These are phyloP conservation scores for Fusarium tricinctum DNA, from an alignment of 2,329 filamentous ascomycete species.

Conservation along the genomic window DNA sequence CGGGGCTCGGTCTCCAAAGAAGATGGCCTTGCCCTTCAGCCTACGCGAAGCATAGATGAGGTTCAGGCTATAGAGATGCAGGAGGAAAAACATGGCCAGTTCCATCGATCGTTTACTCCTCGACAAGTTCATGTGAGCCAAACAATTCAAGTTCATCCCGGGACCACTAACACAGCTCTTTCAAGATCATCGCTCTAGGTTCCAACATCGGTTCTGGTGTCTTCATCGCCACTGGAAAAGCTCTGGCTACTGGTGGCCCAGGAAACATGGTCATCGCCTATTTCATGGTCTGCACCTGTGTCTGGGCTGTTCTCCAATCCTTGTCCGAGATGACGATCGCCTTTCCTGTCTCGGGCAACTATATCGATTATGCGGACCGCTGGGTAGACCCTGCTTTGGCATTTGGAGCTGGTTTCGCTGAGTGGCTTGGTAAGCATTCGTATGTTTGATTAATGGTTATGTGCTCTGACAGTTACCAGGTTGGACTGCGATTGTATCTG, in stretches of 20 bases:
- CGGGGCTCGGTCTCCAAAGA: conserved; percentile 29
- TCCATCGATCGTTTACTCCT: conserved; percentile 42
- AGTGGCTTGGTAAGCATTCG: conserved; percentile 36
- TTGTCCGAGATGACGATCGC: conserved; percentile 41
- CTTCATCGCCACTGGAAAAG: conserved; percentile 39
- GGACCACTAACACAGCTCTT: not conserved
- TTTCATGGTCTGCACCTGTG: conserved; percentile 36
- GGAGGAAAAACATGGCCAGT: conserved; percentile 32
- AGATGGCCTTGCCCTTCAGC: conserved; percentile 4
- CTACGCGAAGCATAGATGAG: conserved; percentile 22
- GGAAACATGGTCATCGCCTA: conserved; percentile 40
- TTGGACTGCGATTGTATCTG: conserved; percentile 38
- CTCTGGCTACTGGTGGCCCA: conserved; percentile 36
- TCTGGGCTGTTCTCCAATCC: conserved; percentile 38
- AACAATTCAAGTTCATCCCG: not conserved
- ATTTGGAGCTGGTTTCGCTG: conserved; percentile 42
- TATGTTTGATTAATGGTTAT: not conserved
- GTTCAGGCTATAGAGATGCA: conserved; percentile 19
- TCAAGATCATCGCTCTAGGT: conserved; percentile 37
- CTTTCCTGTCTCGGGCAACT: conserved; percentile 39
- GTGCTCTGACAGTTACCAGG: conserved; percentile 19
- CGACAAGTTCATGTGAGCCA: conserved; percentile 40
- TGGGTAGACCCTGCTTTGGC: conserved; percentile 39
- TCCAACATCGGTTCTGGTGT: conserved; percentile 41
- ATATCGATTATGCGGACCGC: conserved; percentile 39